Conservation (phyloP, 345 rosid genomes). For the Gynandropsis gynandra region DNA sequence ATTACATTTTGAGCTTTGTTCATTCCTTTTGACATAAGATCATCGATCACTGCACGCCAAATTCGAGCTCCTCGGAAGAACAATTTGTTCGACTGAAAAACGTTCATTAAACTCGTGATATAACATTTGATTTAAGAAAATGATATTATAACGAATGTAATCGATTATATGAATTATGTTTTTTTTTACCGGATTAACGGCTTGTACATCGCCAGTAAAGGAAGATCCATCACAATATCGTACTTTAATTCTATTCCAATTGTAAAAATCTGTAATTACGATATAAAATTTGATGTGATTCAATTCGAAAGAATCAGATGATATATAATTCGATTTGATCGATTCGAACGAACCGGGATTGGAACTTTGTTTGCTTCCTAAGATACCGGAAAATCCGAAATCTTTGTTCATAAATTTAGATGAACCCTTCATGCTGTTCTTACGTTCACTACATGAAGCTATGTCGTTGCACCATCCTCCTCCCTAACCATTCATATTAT, state of each 20-base stretch:
- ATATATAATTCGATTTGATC: too few relatives aligned
- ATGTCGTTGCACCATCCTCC: slow-evolving; percentile 90
- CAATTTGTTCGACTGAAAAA: slow-evolving; percentile 56
- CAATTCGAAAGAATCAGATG: too few relatives aligned
- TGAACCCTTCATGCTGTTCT: slow-evolving; percentile 57
- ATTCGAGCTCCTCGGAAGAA: slow-evolving; percentile 79
- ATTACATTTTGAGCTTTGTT: slow-evolving; percentile 66
- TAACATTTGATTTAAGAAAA: background rate
- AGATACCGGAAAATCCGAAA: slow-evolving; percentile 74
- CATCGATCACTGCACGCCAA: slow-evolving; percentile 66
- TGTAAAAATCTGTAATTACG: slow-evolving; percentile 50
- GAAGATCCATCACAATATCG: slow-evolving; percentile 94
- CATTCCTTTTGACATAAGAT: slow-evolving; percentile 75
- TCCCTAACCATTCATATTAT: slow-evolving; percentile 42
- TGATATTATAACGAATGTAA: background rate
- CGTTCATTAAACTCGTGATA: background rate
- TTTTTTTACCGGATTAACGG: slow-evolving; percentile 55
- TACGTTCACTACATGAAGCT: slow-evolving; percentile 50
- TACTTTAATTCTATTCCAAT: slow-evolving; percentile 86
- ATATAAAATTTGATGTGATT: too few relatives aligned
- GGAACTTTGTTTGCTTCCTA: slow-evolving; percentile 45
- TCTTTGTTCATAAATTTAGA: slow-evolving; percentile 56
- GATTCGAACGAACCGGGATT: slow-evolving; percentile 77
- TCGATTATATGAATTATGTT: background rate
- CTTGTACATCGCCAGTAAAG: slow-evolving; percentile 69